Base-by-base conservation (phyloP, 352 stramenopile species). In the Globisporangium heterothallicum region DNA sequence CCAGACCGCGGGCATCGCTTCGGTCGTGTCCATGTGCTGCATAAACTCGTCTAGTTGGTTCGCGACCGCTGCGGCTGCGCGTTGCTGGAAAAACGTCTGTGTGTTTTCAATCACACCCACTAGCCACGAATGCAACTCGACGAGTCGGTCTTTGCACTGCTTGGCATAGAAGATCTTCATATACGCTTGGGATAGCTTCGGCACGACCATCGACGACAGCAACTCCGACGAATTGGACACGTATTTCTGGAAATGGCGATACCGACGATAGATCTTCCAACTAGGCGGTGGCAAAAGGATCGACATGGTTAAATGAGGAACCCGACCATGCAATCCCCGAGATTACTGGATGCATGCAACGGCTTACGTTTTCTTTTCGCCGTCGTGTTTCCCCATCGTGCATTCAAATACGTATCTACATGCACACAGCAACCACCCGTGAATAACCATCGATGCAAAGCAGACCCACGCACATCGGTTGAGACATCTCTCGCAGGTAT, bases 241-340 rank as follows among this genome's bases (percentile, higher is more conserved):
- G 50, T 89, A 90, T 46, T 74, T 66, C 48, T 93, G 72, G 65
- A 93, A 93, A 19, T 93, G 79, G 27, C 83, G 66, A 57, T 93
- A 93, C n/a, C 83, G 80, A 7, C 80, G 75, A 42, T 91, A 90
- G 52, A 93, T 84, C 54, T 89, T 89, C 82, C 82, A 93, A 30
- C 66, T 78, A 41, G 54, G 59, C 6, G n/a, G 24, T n/a, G 18
- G 40, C 21, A 58, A 25, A 21, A 24, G 12, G 26, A n/a, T 42
- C 14, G 32, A 5, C n/a, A n/a, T n/a, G n/a, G n/a, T n/a, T n/a
- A n/a, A n/a, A n/a, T n/a, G n/a, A n/a, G n/a, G n/a, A n/a, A n/a
- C n/a, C 27, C 27, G 24, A 49, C 6, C 43, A 53, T 43, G 24
- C 9, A 43, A 16, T 27, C 30, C n/a, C n/a, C n/a, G n/a, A n/a